These are phyloP conservation scores for Trichoderma asperelloides DNA, from an alignment of 495 filamentous ascomycete species.

Conservation along the genomic window DNA sequence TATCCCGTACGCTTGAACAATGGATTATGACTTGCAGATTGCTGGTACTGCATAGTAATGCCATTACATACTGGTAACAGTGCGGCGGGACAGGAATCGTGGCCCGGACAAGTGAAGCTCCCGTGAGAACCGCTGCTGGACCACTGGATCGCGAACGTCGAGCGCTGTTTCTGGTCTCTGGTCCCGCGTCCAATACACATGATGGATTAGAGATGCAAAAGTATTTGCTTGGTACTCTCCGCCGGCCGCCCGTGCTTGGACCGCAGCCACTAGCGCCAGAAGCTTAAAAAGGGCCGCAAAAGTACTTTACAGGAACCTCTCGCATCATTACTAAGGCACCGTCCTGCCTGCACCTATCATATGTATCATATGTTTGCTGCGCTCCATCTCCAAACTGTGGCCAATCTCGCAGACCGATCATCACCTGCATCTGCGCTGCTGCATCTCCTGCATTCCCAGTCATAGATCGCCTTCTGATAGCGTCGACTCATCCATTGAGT, in stretches of 20 bases:
- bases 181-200: too few species aligned
- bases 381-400: background rate
- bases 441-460: background rate
- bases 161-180: too few species aligned
- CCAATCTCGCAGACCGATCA: background rate
- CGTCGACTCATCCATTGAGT: constrained; percentile 1
- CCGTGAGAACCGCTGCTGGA: too few species aligned
- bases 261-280: background rate
- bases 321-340: too few species aligned
- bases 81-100: too few species aligned
- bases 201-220: too few species aligned
- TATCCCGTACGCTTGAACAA: background rate
- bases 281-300: background rate
- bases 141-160: too few species aligned
- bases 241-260: background rate
- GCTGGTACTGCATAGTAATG: background rate
- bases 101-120: too few species aligned
- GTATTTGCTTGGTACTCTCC: too few species aligned
- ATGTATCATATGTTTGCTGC: too few species aligned
- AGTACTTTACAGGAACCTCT: background rate
- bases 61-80: too few species aligned
- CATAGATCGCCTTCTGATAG: background rate
- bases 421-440: background rate
- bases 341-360: too few species aligned
- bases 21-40: background rate